These are phyloP conservation scores for Xylaria sp. DNA, from an alignment of 2,329 filamentous ascomycete genomes.

Conservation along the genomic window DNA sequence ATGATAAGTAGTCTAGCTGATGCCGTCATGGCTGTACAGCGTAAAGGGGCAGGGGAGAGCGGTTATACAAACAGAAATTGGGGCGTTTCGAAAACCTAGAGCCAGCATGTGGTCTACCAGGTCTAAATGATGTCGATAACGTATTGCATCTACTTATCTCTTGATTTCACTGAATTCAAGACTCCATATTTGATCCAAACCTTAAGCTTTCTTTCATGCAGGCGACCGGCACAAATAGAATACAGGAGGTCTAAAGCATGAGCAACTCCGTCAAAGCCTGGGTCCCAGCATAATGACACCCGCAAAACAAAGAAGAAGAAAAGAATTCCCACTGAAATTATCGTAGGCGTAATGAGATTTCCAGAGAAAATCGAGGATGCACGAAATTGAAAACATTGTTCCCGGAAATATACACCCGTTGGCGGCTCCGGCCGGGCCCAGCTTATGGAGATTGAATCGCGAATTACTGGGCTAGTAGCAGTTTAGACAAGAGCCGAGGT, in stretches of 20 bases:
- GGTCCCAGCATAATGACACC: background rate
- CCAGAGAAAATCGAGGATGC: background rate
- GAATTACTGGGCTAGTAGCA: slow-evolving; percentile 7
- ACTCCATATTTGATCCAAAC: background rate
- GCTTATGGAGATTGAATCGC: slow-evolving; percentile 13
- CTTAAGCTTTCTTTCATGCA: background rate
- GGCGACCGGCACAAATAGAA: background rate
- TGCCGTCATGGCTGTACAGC: no score
- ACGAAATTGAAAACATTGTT: background rate
- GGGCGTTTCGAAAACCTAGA: no score
- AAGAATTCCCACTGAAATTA: background rate
- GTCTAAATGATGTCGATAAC: no score
- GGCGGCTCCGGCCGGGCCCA: slow-evolving; percentile 13
- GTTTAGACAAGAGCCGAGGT: background rate
- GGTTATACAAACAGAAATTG: no score
- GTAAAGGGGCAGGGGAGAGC: no score
- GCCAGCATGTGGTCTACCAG: no score
- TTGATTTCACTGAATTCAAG: background rate
- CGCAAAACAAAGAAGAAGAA: background rate
- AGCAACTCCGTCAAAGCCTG: background rate
- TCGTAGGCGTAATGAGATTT: background rate
- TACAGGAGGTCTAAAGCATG: background rate
- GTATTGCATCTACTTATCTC: no score
- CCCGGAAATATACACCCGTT: slow-evolving; percentile 20
- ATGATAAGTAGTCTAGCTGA: no score